A percentile compares a stretch with the other conserved stretches of the same genome.
Conservation (phyloP, 805 yeast genomes). For the Metschnikowia santaceciliae region DNA sequence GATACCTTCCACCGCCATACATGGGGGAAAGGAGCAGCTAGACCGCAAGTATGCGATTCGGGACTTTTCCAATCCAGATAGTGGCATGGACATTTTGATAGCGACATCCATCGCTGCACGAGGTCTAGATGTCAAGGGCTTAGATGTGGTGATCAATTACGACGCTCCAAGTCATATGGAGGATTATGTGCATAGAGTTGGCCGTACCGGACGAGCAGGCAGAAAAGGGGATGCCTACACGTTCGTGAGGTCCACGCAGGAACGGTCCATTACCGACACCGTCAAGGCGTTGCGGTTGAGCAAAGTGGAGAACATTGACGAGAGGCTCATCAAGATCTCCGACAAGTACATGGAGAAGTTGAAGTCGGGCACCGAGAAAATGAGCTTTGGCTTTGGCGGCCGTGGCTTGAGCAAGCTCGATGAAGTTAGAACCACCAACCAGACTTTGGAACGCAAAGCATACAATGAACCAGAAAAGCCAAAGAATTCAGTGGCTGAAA, state of each 20-base stretch:
- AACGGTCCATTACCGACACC: constrained; percentile 61
- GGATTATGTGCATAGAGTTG: constrained; percentile 94
- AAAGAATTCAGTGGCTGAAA: neutral
- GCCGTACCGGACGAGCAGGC: constrained; percentile 94
- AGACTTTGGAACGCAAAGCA: constrained; percentile 47
- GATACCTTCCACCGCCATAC: constrained; percentile 64
- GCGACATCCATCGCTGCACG: constrained; percentile 96
- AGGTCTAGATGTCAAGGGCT: constrained; percentile 88
- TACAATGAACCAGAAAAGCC: constrained; percentile 25
- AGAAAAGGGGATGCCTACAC: constrained; percentile 56
- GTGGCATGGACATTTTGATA: constrained; percentile 60
- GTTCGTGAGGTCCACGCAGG: constrained; percentile 59
- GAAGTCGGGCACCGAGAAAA: constrained; percentile 59
- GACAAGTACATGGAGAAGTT: constrained; percentile 55
- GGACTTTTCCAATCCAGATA: constrained; percentile 54
- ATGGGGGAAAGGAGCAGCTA: constrained; percentile 87
- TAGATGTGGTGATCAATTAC: constrained; percentile 70
- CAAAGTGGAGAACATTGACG: constrained; percentile 47
- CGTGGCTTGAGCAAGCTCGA: constrained; percentile 81
- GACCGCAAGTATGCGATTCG: constrained; percentile 74
- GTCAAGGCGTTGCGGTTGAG: constrained; percentile 63
- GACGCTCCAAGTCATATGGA: constrained; percentile 61
- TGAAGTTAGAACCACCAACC: constrained; percentile 49
- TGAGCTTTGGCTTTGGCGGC: constrained; percentile 86
- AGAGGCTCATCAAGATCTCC: constrained; percentile 48